Base-by-base conservation (phyloP, 2,329 filamentous ascomycete genomes). In the Dactylonectria macrodidyma region DNA sequence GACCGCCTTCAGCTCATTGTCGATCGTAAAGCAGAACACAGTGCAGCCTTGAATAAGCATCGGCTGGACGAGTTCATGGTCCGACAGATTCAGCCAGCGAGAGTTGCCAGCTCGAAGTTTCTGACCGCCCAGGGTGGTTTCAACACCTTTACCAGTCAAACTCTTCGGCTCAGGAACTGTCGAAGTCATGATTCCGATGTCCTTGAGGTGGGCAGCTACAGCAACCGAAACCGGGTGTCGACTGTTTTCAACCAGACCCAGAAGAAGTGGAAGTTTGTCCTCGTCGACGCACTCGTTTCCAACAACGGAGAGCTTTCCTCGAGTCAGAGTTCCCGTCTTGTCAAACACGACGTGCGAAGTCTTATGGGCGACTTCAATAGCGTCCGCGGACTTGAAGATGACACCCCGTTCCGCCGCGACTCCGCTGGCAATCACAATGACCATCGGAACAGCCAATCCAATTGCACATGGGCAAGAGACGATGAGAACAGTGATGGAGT, bases 381-480 rank as follows among this genome's bases (percentile, higher is more conserved):
- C 86, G 47, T 89, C 84, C 0, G 90, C 88, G 1, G 89, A 86
- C 74, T 93, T 93, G 81, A 95, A 90, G 26, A 95, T 86, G 16
- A 95, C 83, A 0, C 93, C 92, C 10, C 82, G 79, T 54, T 85
- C 81, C 0, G 92, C 92, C 0, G 89, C 91, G 1, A 92, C 85
- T 1, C 92, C 91, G 16, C 89, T 88, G 0, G 90, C 88, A 51
- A 95, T 90, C 0, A 95, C 88, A 11, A 95, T 80, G 1, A 95
- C 93, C 91, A 95, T 94, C 0, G 93, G 93, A 0, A 94, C 91
- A 0, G 92, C 92, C 0, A 88, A 84, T 0, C 92, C 92, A 51
- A 96, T 89, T 0, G 92, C 93, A 63, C 93, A 95, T 0, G 93
- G 93, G 71, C 93, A 96, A 0, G 92, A 94, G 0, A 95, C 89